Conservation (phyloP, 2,329 filamentous ascomycete genomes). For the Pezicula radicicola region DNA sequence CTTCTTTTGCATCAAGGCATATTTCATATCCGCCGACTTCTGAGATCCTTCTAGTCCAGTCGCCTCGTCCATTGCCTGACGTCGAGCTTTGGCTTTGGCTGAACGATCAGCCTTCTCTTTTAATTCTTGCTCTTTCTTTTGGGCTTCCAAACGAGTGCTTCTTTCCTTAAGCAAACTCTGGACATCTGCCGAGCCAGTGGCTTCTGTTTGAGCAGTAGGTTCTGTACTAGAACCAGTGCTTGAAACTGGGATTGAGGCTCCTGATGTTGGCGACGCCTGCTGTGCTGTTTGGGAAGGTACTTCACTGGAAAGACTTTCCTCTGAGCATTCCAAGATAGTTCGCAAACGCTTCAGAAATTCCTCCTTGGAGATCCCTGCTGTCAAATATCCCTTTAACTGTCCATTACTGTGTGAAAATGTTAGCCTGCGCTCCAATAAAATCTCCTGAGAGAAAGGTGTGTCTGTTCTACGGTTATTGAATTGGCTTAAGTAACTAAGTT, state of each 20-base stretch:
- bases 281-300: conserved; percentile 3
- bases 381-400: conserved; percentile 73
- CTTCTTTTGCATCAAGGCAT: conserved; percentile 54
- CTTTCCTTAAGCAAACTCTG: conserved; percentile 47
- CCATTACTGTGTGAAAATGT: conserved; percentile 54
- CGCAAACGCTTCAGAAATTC: conserved; percentile 61
- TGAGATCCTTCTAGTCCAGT: conserved; percentile 34
- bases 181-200: conserved; percentile 5
- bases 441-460: not conserved
- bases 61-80: conserved; percentile 37
- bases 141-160: conserved; percentile 42
- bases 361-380: conserved; percentile 58
- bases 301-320: not conserved
- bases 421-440: not conserved
- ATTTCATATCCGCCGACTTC: conserved; percentile 38
- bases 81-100: conserved; percentile 40
- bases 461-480: not conserved
- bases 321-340: conserved; percentile 27
- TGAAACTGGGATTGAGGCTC: not conserved
- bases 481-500: not conserved
- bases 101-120: conserved; percentile 33
- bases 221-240: not conserved
- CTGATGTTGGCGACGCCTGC: conserved; percentile 3
- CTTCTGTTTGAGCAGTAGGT: not conserved
- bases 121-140: conserved; percentile 40